Evolutionary conservation across 148 eudicot species (phyloP).

Genomic region (Heliosperma pusillum): DNA sequence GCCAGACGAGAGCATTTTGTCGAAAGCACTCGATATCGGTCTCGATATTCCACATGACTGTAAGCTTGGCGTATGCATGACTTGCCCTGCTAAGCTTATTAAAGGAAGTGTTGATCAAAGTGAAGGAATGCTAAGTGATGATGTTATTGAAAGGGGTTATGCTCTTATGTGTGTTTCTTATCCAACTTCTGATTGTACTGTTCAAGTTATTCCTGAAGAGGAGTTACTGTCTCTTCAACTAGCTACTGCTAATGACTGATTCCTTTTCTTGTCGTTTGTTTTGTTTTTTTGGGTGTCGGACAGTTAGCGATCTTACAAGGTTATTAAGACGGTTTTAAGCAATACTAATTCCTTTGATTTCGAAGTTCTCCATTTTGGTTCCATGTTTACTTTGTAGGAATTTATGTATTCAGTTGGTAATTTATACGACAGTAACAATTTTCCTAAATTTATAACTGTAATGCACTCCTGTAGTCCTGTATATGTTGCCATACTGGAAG

Average conservation of each 20-base stretch:
- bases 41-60: slow-evolving; percentile 72
- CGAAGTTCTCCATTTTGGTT: background rate
- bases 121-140: slow-evolving; percentile 96
- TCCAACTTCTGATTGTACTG: slow-evolving; percentile 69
- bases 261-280: background rate
- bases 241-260: slow-evolving; percentile 84
- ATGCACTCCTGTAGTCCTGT: too few species aligned
- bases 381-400: background rate
- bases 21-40: slow-evolving; percentile 67
- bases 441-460: too few species aligned
- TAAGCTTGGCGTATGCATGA: slow-evolving; percentile 96
- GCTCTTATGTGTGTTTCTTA: slow-evolving; percentile 71
- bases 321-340: background rate
- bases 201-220: slow-evolving; percentile 75
- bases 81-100: slow-evolving; percentile 76
- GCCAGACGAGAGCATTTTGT: slow-evolving; percentile 67
- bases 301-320: background rate
- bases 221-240: slow-evolving; percentile 78
- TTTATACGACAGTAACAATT: too few species aligned
- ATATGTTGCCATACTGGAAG: too few species aligned
- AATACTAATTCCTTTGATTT: background rate
- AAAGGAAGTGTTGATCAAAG: slow-evolving; percentile 78
- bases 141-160: slow-evolving; percentile 72
- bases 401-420: too few species aligned
- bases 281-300: too few species aligned